Evolutionary conservation across 352 stramenopile genomes (phyloP).

Genomic region (Phytophthora europaea): DNA sequence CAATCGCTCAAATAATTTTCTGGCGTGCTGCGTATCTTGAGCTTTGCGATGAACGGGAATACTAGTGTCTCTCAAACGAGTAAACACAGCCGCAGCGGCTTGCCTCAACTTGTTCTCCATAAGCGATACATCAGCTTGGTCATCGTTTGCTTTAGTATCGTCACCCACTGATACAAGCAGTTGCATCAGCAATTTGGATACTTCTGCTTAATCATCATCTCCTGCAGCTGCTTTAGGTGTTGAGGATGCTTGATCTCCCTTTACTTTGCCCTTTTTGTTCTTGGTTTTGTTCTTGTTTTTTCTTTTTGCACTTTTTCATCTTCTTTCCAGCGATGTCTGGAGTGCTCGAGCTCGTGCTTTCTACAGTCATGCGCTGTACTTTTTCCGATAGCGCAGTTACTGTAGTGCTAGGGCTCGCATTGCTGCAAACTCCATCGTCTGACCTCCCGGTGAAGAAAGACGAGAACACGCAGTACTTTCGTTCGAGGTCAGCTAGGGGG

Average conservation of each 20-base stretch:
- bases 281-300: not conserved
- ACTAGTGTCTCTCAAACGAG: not conserved
- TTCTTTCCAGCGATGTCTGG: not conserved
- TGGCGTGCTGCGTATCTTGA: not conserved
- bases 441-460: not conserved
- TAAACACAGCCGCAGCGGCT: not conserved
- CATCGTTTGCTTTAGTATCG: not conserved
- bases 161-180: not conserved
- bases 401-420: not conserved
- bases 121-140: not conserved
- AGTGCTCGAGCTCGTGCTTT: not conserved
- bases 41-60: not conserved
- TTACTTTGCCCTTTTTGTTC: not conserved
- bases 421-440: not conserved
- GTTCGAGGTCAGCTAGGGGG: not conserved
- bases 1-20: not conserved
- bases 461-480: not conserved
- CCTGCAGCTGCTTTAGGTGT: not conserved
- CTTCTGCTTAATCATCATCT: not conserved
- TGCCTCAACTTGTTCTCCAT: not conserved
- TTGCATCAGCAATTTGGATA: not conserved
- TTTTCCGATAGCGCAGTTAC: not conserved
- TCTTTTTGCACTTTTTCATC: not conserved
- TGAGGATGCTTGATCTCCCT: not conserved
- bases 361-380: not conserved